phyloP scores from a whole-genome alignment of 495 filamentous ascomycete genomes.

The Lasiosphaeris hirsuta region DNA sequence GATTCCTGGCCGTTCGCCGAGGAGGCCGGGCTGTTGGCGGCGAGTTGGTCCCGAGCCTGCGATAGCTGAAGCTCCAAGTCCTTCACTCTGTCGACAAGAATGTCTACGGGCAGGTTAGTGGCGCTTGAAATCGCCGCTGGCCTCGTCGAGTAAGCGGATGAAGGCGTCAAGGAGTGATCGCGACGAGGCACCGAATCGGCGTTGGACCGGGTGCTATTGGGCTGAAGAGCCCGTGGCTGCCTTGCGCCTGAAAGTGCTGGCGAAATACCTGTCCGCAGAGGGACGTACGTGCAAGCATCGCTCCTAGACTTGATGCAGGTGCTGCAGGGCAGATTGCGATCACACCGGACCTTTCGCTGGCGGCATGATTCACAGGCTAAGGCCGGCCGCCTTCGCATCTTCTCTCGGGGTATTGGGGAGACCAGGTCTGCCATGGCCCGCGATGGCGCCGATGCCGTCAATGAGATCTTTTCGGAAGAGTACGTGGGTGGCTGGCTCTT shows the following conservation, averaged over 20 bases:
- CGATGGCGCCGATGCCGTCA: too few species aligned
- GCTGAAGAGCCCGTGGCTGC: not conserved
- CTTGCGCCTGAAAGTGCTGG: not conserved
- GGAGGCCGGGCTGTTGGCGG: not conserved
- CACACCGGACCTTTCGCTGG: slow-evolving; percentile 35
- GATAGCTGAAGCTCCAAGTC: not conserved
- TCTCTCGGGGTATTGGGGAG: not conserved
- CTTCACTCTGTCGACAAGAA: too few species aligned
- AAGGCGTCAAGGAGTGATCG: too few species aligned
- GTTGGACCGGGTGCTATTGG: not conserved
- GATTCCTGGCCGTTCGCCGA: too few species aligned
- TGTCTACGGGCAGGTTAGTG: too few species aligned
- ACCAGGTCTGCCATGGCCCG: not conserved
- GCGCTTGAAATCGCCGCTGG: too few species aligned
- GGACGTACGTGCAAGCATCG: slow-evolving; percentile 26
- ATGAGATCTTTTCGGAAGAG: too few species aligned
- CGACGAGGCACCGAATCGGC: too few species aligned
- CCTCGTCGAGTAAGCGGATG: too few species aligned
- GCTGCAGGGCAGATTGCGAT: slow-evolving; percentile 37
- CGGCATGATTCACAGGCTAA: slow-evolving; percentile 32
- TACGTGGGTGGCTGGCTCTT: too few species aligned
- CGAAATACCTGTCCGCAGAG: slow-evolving; percentile 32
- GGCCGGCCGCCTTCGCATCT: not conserved
- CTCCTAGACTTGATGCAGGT: slow-evolving; percentile 48
- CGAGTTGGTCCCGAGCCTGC: not conserved